A percentile compares a stretch with the other conserved stretches of the same genome.
These are phyloP conservation scores for Chrysanthemum lavandulifolium DNA, from an alignment of 129 eudicot species.

Conservation along the genomic window DNA sequence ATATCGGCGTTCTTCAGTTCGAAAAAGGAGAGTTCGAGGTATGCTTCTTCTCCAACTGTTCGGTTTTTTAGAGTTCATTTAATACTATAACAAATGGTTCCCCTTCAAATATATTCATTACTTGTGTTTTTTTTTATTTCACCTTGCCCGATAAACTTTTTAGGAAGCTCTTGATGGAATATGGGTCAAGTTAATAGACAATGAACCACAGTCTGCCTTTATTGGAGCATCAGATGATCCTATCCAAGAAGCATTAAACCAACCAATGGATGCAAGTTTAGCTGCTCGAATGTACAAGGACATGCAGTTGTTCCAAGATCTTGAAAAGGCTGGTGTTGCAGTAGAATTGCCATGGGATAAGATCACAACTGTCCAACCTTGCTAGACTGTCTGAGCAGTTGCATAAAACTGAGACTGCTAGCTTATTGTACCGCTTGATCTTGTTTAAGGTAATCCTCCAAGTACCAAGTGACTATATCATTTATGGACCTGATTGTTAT, in stretches of 20 bases:
- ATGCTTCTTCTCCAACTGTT: slow-evolving; percentile 1
- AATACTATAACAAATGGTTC: too few relatives aligned
- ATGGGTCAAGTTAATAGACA: slow-evolving; percentile 60
- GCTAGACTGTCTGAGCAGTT: slow-evolving; percentile 74
- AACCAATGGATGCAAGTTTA: slow-evolving; percentile 61
- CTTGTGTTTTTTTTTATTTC: slow-evolving; percentile 22
- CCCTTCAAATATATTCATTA: background rate
- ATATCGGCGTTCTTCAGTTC: slow-evolving; percentile 52
- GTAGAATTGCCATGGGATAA: slow-evolving; percentile 81
- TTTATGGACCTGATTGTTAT: too few relatives aligned
- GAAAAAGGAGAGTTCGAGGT: slow-evolving; percentile 70
- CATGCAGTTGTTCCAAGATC: slow-evolving; percentile 57
- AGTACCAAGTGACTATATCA: background rate
- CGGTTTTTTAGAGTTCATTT: background rate
- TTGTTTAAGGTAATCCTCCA: slow-evolving; percentile 65
- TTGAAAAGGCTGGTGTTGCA: slow-evolving; percentile 62
- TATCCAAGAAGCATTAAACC: slow-evolving; percentile 29
- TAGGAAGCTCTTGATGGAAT: slow-evolving; percentile 87
- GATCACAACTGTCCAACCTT: slow-evolving; percentile 73
- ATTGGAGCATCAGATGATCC: slow-evolving; percentile 24
- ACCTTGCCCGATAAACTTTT: slow-evolving; percentile 74
- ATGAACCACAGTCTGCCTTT: slow-evolving; percentile 24
- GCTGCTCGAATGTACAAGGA: slow-evolving; percentile 56
- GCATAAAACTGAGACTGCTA: slow-evolving; percentile 62
- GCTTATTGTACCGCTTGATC: slow-evolving; percentile 73